Base-by-base conservation (phyloP, 768 basidiomycete genomes). In the Trametes sanguinea region DNA sequence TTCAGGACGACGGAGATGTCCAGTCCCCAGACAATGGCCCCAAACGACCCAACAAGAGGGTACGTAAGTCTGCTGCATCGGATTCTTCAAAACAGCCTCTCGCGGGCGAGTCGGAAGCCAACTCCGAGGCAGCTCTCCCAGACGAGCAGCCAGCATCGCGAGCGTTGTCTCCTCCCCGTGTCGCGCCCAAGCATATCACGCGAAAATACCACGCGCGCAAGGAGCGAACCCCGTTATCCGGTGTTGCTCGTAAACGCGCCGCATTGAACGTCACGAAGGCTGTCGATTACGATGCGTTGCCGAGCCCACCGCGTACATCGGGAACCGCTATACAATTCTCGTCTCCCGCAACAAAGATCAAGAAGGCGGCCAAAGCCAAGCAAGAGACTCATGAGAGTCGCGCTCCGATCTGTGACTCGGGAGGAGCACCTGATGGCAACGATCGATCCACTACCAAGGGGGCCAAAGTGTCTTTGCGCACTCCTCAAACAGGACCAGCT, bases 261-360 rank as follows among this genome's bases (percentile, higher is more conserved):
- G 42, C 42, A 14, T n/a, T n/a, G 42, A 43, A 16, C 33, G 30
- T 9, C 13, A 9, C 53, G 2, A 60, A 56, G 5, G 45, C 37
- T 17, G 57, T 75, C 39, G 71, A 78, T 57, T 74, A 73, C 42
- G 76, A 78, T 48, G 73, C 73, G 50, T 68, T 74, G 48, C 74
- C 76, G 29, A 65, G 66, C 8, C 57, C 62, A 32, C 57, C 62
- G 10, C 52, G 32, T 44, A 17, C 62, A 27, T 27, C 56, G 46
- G 22, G 32, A 14, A 22, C 40, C 30, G 7, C 46, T n/a, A 39
- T 4, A 14, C 27, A 27, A 42, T 10, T 45, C 6, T 52, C 56
- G 2, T 44, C 53, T 3, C 42, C 42, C 14, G 8, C 14, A 8
- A 1, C n/a, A 14, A 43, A 43, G 14, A 16, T 8, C 42, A n/a